These are phyloP conservation scores for Paxillus rubicundulus DNA, from an alignment of 768 basidiomycete species.

Conservation along the genomic window DNA sequence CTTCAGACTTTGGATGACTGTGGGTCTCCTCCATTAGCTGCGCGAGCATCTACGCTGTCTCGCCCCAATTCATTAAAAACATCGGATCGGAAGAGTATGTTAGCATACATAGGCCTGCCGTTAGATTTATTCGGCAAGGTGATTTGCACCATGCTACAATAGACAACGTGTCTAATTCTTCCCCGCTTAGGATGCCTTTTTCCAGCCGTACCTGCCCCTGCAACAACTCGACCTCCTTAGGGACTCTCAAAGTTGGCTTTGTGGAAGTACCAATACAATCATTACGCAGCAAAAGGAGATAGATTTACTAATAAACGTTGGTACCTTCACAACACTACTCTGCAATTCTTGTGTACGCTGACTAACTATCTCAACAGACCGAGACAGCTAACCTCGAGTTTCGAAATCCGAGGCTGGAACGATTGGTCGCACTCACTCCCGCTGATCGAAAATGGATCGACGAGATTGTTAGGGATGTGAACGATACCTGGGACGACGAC, in stretches of 20 bases:
- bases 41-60: slow-evolving; percentile 57
- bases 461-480: slow-evolving; percentile 84
- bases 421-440: slow-evolving; percentile 75
- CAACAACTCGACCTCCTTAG: slow-evolving; percentile 91
- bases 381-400: slow-evolving; percentile 88
- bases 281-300: slow-evolving; percentile 91
- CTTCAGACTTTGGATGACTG: slow-evolving; percentile 89
- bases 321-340: slow-evolving; percentile 14
- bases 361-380: slow-evolving; percentile 47
- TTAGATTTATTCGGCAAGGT: slow-evolving; percentile 93
- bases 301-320: slow-evolving; percentile 86
- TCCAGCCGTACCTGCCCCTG: slow-evolving; percentile 95
- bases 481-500: slow-evolving; percentile 70
- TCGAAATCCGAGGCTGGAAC: slow-evolving; percentile 76
- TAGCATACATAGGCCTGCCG: slow-evolving; percentile 91
- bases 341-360: background rate
- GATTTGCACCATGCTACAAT: background rate
- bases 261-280: slow-evolving; percentile 94
- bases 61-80: slow-evolving; percentile 81
- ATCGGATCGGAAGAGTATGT: slow-evolving; percentile 86
- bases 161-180: background rate
- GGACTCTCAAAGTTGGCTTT: slow-evolving; percentile 81
- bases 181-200: slow-evolving; percentile 74
- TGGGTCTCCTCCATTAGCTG: slow-evolving; percentile 77
- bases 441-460: slow-evolving; percentile 99